Evolutionary conservation across 1,139 yeast species (phyloP).

Genomic region (Yamadazyma songkhlaensis): DNA sequence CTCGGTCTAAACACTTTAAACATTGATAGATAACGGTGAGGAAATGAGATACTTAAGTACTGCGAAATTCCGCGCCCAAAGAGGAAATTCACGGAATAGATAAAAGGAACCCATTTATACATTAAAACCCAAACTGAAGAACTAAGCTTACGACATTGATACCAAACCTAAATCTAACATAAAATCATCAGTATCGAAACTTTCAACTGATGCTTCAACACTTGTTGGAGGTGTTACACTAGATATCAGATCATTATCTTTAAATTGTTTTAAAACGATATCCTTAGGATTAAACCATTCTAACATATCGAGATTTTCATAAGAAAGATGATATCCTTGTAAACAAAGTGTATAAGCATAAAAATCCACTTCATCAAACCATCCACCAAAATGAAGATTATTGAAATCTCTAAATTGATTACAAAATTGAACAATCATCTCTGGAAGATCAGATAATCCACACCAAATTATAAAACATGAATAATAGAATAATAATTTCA

Average conservation of each 20-base stretch:
- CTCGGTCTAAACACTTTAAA: background rate
- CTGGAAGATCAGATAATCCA: background rate
- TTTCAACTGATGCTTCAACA: background rate
- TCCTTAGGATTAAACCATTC: constrained; percentile 3
- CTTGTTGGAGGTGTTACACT: background rate
- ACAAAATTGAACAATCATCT: background rate
- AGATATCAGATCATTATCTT: background rate
- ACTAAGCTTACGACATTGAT: background rate
- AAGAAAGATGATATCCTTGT: background rate
- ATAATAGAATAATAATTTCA: constrained; percentile 2
- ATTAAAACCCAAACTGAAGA: background rate
- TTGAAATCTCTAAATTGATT: background rate
- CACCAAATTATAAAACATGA: constrained; percentile 1
- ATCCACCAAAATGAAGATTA: background rate
- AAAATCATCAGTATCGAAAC: background rate
- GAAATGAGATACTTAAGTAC: background rate
- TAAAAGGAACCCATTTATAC: too few species aligned
- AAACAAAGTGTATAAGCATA: background rate
- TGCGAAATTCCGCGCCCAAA: background rate
- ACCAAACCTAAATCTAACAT: background rate
- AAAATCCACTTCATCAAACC: constrained; percentile 2
- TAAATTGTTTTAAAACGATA: background rate
- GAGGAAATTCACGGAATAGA: too few species aligned
- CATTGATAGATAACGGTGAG: too few species aligned
- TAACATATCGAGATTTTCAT: background rate